Conservation (phyloP, 805 yeast species). For the Ogataea sp. region DNA sequence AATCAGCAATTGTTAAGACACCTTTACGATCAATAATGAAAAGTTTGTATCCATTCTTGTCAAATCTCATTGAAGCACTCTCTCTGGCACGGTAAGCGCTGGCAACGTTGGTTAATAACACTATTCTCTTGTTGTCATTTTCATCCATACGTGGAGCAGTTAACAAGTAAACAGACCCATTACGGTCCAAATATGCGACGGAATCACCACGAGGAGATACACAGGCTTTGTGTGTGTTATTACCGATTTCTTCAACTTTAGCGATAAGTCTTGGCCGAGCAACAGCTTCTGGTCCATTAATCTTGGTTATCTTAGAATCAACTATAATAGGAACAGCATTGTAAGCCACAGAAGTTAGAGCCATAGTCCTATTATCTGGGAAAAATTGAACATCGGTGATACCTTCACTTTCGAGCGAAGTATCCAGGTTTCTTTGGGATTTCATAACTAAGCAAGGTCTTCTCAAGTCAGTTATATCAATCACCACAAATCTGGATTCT, state of each 20-base stretch:
- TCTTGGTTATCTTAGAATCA: constrained; percentile 50
- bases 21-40: constrained; percentile 80
- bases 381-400: constrained; percentile 74
- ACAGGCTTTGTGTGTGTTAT: constrained; percentile 62
- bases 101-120: constrained; percentile 69
- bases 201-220: constrained; percentile 85
- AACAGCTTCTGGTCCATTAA: constrained; percentile 28
- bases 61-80: constrained; percentile 72
- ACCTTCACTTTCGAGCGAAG: constrained; percentile 77
- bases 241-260: constrained; percentile 74
- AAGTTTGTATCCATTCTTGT: constrained; percentile 74
- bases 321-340: constrained; percentile 60
- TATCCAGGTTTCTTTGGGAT: constrained; percentile 53
- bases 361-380: constrained; percentile 52
- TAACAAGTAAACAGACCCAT: constrained; percentile 67
- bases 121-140: constrained; percentile 49
- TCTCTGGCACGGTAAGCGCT: constrained; percentile 65
- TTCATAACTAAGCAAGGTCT: constrained; percentile 65
- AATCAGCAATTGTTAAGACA: constrained; percentile 68
- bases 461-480: constrained; percentile 53
- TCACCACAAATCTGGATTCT: constrained; percentile 73
- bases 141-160: constrained; percentile 51
- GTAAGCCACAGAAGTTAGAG: constrained; percentile 49
- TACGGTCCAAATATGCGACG: constrained; percentile 69
- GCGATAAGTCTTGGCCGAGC: constrained; percentile 55